Evolutionary conservation across 2,329 filamentous ascomycete genomes (phyloP).

Genomic region (Penicillium sclerotigenum): DNA sequence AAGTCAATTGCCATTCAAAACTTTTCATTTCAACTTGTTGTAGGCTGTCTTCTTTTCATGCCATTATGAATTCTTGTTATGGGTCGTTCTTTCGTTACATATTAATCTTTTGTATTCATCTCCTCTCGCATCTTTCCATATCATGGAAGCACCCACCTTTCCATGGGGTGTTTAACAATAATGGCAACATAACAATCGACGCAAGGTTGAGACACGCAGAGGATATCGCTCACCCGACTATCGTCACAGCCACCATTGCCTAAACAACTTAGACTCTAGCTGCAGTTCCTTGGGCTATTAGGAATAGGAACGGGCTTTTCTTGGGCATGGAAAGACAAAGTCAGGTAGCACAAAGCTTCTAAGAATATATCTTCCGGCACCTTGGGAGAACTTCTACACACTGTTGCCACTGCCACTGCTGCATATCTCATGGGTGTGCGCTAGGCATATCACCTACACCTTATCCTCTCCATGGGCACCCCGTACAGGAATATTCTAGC

Average conservation of each 20-base stretch:
- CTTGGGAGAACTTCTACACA: no score
- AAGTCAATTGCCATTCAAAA: neutral
- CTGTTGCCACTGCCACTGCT: no score
- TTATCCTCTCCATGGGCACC: no score
- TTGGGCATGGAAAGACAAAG: neutral
- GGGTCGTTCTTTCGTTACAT: neutral
- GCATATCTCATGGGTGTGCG: no score
- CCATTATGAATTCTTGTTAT: neutral
- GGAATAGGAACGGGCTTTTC: neutral
- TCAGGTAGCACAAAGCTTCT: no score
- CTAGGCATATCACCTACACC: no score
- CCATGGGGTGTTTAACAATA: neutral
- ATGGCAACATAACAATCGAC: neutral
- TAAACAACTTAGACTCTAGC: neutral
- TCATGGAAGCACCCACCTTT: neutral
- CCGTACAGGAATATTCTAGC: no score
- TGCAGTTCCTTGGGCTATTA: neutral
- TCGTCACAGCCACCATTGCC: slow-evolving; percentile 4
- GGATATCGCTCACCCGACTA: neutral
- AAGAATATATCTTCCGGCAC: no score
- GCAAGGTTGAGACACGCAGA: neutral
- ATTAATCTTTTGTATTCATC: neutral
- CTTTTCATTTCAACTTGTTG: neutral
- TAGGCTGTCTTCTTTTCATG: neutral
- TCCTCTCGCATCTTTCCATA: neutral